A percentile compares a stretch with the other conserved stretches of the same genome.
Conservation (phyloP, 2,329 filamentous ascomycete genomes). For the Rutstroemia sp. region DNA sequence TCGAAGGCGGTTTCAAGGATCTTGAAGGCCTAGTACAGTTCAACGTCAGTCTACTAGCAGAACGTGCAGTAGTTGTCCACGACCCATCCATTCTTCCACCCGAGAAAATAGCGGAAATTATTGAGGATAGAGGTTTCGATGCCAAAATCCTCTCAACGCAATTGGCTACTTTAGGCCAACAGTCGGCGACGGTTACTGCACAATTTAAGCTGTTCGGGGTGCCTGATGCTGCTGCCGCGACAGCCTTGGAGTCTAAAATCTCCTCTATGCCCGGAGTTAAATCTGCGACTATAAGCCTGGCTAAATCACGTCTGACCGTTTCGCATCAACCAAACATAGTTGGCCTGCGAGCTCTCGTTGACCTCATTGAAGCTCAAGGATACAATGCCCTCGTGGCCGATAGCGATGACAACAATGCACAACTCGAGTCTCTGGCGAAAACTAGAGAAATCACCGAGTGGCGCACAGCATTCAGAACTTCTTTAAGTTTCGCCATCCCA, state of each 20-base stretch:
- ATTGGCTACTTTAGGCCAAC: conserved; percentile 47
- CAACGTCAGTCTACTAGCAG: conserved; percentile 90
- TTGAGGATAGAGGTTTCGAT: conserved; percentile 87
- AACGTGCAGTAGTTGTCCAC: conserved; percentile 83
- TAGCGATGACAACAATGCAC: conserved; percentile 91
- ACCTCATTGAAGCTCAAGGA: conserved; percentile 71
- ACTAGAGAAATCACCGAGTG: conserved; percentile 95
- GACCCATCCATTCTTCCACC: conserved; percentile 63
- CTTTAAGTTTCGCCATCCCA: conserved; percentile 74
- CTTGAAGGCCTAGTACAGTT: conserved; percentile 77
- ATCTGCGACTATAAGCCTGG: conserved; percentile 65
- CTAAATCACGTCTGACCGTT: conserved; percentile 67
- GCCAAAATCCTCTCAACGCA: conserved; percentile 74
- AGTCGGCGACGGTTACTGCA: conserved; percentile 51
- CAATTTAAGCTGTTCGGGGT: conserved; percentile 82
- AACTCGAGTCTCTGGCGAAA: conserved; percentile 91
- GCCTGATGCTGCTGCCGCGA: conserved; percentile 63
- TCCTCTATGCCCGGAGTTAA: conserved; percentile 60
- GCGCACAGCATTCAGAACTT: conserved; percentile 72
- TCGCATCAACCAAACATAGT: conserved; percentile 63
- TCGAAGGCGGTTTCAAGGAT: conserved; percentile 73
- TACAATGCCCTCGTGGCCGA: conserved; percentile 88
- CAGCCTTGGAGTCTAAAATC: conserved; percentile 62
- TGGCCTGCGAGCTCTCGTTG: conserved; percentile 77
- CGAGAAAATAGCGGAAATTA: conserved; percentile 70